Base-by-base conservation (phyloP, 768 basidiomycete genomes). In the Naematelia encephala region DNA sequence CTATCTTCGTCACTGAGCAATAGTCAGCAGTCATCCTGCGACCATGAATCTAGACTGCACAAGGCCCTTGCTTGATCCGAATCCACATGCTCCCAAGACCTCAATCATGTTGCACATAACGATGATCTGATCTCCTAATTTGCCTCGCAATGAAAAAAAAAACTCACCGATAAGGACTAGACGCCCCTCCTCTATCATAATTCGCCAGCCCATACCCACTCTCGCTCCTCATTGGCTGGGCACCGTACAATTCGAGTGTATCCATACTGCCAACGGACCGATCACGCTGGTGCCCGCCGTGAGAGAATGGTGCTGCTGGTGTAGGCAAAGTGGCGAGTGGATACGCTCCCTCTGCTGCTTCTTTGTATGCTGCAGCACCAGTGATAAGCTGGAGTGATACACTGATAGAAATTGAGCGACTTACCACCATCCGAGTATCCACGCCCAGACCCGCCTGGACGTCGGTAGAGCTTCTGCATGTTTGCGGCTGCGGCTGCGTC, bases 161-260 rank as follows among this genome's bases (percentile, higher is more conserved):
- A 16, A 49, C 59, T 55, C 25, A 61, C 59, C 59, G 42, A 46
- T 61, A 61, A 11, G 59, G 59, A 42, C 39, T 25, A 12, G 39
- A 26, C 19, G 50, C 22, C 14, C 48, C 49, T 12, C 57, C 39
- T 10, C 47, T 16, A 21, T 19, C 3, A n/a, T 50, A 56, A 8
- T 28, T 43, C 10, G 42, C 43, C 19, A 56, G 28, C 27, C 34
- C 54, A 46, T 61, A 61, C 5, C 44, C 57, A 44, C 54, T 60
- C 29, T 51, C 30, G 28, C 46, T 52, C 29, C 54, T 25, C 58
- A 60, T 51, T 2, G 62, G 58, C 19, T 47, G 26, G 1, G 48
- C 11, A 11, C 30, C 21, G 10, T 28, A 21, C 54, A 64, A 27
- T 27, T 60, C 62, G 12, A 55, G 26, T 1, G 62, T 64, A 3